These are phyloP conservation scores for Kurtzmaniella quercitrusa DNA, from an alignment of 1,139 yeast genomes.

Conservation along the genomic window DNA sequence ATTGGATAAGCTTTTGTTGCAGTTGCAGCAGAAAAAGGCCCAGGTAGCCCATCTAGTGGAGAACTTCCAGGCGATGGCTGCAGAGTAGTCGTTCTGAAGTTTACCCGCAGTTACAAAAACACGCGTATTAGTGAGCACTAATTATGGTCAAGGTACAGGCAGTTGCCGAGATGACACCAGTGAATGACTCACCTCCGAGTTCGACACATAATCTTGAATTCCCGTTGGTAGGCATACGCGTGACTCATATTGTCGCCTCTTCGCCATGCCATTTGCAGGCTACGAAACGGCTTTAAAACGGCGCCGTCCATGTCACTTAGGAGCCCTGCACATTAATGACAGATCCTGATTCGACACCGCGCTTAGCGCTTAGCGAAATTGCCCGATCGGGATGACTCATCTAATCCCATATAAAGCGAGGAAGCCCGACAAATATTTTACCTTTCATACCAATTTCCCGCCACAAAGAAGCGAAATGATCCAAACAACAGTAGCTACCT, in stretches of 20 bases:
- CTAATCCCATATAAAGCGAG: neutral
- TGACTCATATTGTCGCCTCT: too few species aligned
- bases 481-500: slow-evolving; percentile 2
- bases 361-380: slow-evolving; percentile 13
- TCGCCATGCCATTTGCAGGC: too few species aligned
- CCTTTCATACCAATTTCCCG: neutral
- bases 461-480: neutral
- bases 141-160: too few species aligned
- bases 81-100: neutral
- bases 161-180: too few species aligned
- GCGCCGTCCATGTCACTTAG: neutral
- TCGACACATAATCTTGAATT: too few species aligned
- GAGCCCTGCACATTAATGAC: neutral
- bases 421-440: neutral
- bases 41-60: neutral
- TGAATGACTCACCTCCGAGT: too few species aligned
- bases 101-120: neutral
- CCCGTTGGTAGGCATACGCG: too few species aligned
- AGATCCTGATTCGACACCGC: slow-evolving; percentile 15
- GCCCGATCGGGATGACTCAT: slow-evolving; percentile 20
- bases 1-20: slow-evolving; percentile 9
- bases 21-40: slow-evolving; percentile 6
- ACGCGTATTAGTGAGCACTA: too few species aligned
- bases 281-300: neutral
- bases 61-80: neutral